A percentile compares a stretch with the other conserved stretches of the same genome.
Evolutionary conservation across 257 asterid species (phyloP).

Genomic region (Mitragyna speciosa): DNA sequence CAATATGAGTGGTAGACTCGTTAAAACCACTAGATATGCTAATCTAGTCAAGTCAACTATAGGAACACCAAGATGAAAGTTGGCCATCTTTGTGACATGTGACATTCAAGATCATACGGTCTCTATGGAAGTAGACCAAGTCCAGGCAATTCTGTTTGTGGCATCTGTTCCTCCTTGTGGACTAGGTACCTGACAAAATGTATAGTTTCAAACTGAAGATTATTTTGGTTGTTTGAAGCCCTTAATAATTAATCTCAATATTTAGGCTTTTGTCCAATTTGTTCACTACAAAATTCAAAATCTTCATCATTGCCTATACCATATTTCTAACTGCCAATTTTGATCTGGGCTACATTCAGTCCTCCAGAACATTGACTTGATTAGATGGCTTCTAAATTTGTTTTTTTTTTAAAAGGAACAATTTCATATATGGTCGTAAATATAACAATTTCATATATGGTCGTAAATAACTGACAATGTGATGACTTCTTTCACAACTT

Average conservation of each 20-base stretch:
- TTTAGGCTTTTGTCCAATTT: not conserved
- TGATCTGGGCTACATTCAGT: not conserved
- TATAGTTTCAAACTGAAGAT: not conserved
- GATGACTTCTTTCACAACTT: not conserved
- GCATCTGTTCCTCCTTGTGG: not conserved
- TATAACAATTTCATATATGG: not conserved
- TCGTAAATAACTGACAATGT: not conserved
- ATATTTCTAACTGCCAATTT: not conserved
- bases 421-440: not conserved
- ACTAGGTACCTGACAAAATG: not conserved
- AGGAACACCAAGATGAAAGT: slow-evolving; percentile 7
- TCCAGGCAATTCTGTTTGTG: not conserved
- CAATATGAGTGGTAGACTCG: not conserved
- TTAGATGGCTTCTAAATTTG: not conserved
- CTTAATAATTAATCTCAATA: not conserved
- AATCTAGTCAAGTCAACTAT: slow-evolving; percentile 6
- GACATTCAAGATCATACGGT: not conserved
- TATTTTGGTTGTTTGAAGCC: not conserved
- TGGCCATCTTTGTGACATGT: not conserved
- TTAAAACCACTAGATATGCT: not conserved
- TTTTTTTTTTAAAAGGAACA: too few species aligned
- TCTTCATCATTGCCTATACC: not conserved
- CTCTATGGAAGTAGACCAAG: not conserved
- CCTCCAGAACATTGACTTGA: not conserved
- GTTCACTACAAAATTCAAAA: not conserved